phyloP scores from a whole-genome alignment of 805 yeast species.

The Yarrowia sp. region DNA sequence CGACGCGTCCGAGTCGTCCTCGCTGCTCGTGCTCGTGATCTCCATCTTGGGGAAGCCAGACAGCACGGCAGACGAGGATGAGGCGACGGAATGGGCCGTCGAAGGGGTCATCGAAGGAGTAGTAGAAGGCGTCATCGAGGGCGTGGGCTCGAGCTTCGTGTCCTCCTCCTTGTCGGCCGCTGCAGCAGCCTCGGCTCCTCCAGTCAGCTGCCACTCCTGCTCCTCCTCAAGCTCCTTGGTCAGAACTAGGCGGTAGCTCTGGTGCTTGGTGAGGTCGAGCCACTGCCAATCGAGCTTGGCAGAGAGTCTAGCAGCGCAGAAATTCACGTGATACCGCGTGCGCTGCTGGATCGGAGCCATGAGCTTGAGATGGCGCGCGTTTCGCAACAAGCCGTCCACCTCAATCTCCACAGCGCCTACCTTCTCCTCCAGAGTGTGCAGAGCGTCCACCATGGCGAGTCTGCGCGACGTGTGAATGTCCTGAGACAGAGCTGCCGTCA shows the following conservation, averaged over 20 bases:
- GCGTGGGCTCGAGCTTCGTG: not conserved
- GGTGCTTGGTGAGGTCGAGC: constrained; percentile 51
- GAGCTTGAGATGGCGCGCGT: constrained; percentile 43
- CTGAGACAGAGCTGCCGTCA: not conserved
- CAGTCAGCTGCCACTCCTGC: constrained; percentile 20
- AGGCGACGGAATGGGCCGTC: not conserved
- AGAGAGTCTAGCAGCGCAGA: constrained; percentile 49
- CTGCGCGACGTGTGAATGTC: constrained; percentile 13
- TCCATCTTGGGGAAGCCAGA: constrained; percentile 17
- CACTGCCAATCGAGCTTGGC: constrained; percentile 57
- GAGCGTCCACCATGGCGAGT: constrained; percentile 19
- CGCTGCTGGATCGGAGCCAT: constrained; percentile 56
- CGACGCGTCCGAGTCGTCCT: not conserved
- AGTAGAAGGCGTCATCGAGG: no score
- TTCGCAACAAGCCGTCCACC: constrained; percentile 42
- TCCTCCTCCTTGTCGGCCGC: not conserved
- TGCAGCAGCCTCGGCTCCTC: not conserved
- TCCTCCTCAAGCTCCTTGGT: constrained; percentile 35
- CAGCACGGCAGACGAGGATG: constrained; percentile 3
- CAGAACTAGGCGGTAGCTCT: constrained; percentile 44
- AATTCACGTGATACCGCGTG: constrained; percentile 50
- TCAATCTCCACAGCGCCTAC: constrained; percentile 39
- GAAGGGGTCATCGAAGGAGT: no score
- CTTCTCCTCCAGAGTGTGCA: constrained; percentile 38
- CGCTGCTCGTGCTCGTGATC: not conserved